A percentile compares a stretch with the other conserved stretches of the same genome.
Evolutionary conservation across 345 rosid species (phyloP).

Genomic region (Rhodamnia argentea): DNA sequence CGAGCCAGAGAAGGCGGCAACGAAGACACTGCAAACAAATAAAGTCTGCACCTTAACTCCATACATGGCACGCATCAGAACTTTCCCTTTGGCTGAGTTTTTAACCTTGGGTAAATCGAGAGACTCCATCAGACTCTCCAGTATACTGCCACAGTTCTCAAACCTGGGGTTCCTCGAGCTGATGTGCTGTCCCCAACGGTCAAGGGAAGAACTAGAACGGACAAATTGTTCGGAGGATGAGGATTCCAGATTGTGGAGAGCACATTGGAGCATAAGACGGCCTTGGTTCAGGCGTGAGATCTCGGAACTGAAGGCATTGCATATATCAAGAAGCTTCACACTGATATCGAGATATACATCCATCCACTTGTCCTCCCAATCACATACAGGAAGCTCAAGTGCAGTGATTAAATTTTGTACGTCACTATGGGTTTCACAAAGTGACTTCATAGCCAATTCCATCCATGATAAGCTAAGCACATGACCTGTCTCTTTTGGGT

Average conservation of each 20-base stretch:
- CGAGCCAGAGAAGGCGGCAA: constrained; percentile 71
- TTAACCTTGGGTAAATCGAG: constrained; percentile 70
- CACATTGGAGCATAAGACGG: constrained; percentile 65
- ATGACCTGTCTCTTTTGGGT: constrained; percentile 47
- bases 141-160: constrained; percentile 43
- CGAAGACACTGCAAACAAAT: constrained; percentile 61
- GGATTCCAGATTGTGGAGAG: constrained; percentile 48
- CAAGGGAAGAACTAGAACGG: constrained; percentile 53
- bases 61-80: constrained; percentile 79
- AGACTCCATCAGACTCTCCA: constrained; percentile 44
- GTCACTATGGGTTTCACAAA: constrained; percentile 58
- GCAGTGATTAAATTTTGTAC: constrained; percentile 56
- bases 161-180: constrained; percentile 52
- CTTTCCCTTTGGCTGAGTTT: constrained; percentile 81
- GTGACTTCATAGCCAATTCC: constrained; percentile 71
- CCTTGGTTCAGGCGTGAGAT: constrained; percentile 67
- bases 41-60: constrained; percentile 79
- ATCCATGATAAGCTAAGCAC: constrained; percentile 77
- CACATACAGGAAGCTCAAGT: constrained; percentile 72
- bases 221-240: constrained; percentile 29
- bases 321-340: constrained; percentile 72
- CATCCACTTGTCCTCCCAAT: constrained; percentile 93
- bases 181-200: constrained; percentile 70
- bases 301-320: constrained; percentile 72
- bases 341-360: constrained; percentile 82